phyloP scores from a whole-genome alignment of 2,329 filamentous ascomycete species.

The Neonectria coccinea region DNA sequence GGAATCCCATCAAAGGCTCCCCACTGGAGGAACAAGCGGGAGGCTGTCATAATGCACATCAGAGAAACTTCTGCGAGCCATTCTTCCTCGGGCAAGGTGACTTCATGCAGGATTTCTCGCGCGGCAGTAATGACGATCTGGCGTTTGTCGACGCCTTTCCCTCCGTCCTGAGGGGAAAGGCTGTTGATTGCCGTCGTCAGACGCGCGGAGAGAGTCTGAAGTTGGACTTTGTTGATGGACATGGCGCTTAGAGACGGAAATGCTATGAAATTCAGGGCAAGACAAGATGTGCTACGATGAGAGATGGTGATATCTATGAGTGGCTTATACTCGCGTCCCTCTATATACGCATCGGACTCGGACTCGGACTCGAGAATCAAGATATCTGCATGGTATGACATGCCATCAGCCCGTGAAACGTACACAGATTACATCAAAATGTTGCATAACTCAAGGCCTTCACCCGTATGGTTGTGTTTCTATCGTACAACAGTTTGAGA shows the following conservation, averaged over 20 bases:
- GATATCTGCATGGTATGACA: not conserved
- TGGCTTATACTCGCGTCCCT: no score
- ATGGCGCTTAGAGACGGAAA: not conserved
- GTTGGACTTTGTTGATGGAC: slow-evolving; percentile 6
- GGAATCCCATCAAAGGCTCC: slow-evolving; percentile 50
- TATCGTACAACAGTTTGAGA: not conserved
- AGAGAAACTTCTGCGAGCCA: slow-evolving; percentile 15
- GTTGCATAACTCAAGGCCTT: not conserved
- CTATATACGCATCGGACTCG: not conserved
- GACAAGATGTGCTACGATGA: no score
- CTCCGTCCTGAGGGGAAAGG: not conserved
- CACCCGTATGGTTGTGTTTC: not conserved
- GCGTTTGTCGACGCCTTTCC: not conserved
- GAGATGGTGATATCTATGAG: not conserved
- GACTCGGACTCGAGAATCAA: no score
- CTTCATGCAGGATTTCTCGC: slow-evolving; percentile 15
- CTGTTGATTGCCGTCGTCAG: slow-evolving; percentile 9
- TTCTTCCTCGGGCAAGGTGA: slow-evolving; percentile 18
- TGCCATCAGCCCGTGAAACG: not conserved
- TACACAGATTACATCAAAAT: not conserved
- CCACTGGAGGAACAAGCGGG: slow-evolving; percentile 49
- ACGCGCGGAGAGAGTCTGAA: slow-evolving; percentile 1
- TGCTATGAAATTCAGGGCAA: not conserved
- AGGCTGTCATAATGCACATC: slow-evolving; percentile 34
- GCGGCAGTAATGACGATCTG: slow-evolving; percentile 13